Percentiles rank a stretch among this genome's conserved stretches.
Evolutionary conservation across 2,329 filamentous ascomycete genomes (phyloP).

Genomic region (Fusarium nematophilum): DNA sequence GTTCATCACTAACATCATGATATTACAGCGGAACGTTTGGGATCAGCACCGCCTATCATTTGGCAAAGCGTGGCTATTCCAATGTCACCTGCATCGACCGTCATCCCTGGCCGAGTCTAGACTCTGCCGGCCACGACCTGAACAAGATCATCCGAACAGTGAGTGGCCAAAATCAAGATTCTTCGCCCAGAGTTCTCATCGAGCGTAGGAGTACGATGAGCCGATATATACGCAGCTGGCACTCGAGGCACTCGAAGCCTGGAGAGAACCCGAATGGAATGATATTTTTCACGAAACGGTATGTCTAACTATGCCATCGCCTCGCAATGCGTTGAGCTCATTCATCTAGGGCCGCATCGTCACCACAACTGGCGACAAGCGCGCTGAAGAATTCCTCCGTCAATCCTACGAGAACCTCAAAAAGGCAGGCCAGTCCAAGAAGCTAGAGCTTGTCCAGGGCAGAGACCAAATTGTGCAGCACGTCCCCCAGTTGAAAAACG

Average conservation of each 20-base stretch:
- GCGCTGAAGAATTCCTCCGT: conserved; percentile 11
- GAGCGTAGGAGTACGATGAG: too few relatives aligned
- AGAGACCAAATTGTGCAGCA: conserved; percentile 13
- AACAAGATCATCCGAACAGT: conserved; percentile 33
- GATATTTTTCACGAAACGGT: conserved; percentile 28
- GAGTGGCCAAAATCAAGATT: too few relatives aligned
- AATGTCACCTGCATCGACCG: conserved; percentile 32
- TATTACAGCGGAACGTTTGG: conserved; percentile 18
- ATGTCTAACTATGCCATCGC: background rate
- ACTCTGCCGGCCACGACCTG: conserved; percentile 34
- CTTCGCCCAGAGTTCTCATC: conserved; percentile 21
- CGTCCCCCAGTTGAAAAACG: conserved; percentile 15
- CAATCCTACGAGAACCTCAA: conserved; percentile 15
- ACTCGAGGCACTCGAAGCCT: conserved; percentile 17
- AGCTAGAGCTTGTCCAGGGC: conserved; percentile 9
- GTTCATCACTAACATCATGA: background rate
- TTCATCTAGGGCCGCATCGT: conserved; percentile 16
- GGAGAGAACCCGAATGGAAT: conserved; percentile 22
- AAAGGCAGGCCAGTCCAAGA: conserved; percentile 1
- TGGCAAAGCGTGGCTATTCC: conserved; percentile 25
- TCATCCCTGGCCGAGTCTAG: conserved; percentile 31
- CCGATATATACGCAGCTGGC: conserved; percentile 16
- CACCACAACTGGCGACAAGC: conserved; percentile 12
- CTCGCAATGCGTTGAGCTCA: background rate
- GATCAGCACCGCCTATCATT: conserved; percentile 15